These are phyloP conservation scores for Chlorella sp. DNA, from an alignment of 139 green algal species.

Conservation along the genomic window DNA sequence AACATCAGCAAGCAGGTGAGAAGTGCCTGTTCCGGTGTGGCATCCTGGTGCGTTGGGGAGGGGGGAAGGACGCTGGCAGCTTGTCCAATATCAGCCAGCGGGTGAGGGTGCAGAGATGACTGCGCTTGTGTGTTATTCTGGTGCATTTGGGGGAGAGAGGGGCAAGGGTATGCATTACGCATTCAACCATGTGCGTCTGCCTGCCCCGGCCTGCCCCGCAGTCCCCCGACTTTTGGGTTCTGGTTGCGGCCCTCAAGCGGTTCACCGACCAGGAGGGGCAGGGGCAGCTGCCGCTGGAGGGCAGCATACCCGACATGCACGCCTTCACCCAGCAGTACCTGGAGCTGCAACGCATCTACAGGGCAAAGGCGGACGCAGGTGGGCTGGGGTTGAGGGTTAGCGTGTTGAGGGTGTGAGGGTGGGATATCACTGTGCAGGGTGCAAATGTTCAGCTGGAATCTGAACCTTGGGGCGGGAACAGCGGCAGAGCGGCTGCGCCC, in stretches of 20 bases:
- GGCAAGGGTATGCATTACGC: too few relatives aligned
- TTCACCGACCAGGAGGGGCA: conserved; percentile 73
- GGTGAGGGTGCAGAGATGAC: too few relatives aligned
- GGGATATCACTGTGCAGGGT: too few relatives aligned
- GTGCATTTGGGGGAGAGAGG: not conserved
- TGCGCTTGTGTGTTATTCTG: too few relatives aligned
- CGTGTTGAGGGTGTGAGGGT: too few relatives aligned
- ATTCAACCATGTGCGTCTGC: not conserved
- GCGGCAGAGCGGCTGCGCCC: too few relatives aligned
- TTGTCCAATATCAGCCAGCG: too few relatives aligned
- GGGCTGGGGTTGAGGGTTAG: not conserved
- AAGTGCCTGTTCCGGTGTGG: not conserved
- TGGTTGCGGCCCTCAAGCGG: conserved; percentile 75
- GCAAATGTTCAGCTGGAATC: too few relatives aligned
- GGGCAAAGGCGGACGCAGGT: conserved; percentile 72
- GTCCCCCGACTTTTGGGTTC: conserved; percentile 80
- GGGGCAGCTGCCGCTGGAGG: conserved; percentile 64
- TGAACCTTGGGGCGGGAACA: too few relatives aligned
- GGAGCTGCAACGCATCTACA: conserved; percentile 87
- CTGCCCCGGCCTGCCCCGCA: conserved; percentile 4
- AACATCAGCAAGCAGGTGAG: conserved; percentile 9
- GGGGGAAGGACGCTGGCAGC: not conserved
- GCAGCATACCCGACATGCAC: conserved; percentile 95
- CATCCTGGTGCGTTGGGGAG: not conserved
- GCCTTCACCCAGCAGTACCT: conserved; percentile 92